phyloP scores from a whole-genome alignment of 2,329 filamentous ascomycete genomes.

The Calonectria montana region DNA sequence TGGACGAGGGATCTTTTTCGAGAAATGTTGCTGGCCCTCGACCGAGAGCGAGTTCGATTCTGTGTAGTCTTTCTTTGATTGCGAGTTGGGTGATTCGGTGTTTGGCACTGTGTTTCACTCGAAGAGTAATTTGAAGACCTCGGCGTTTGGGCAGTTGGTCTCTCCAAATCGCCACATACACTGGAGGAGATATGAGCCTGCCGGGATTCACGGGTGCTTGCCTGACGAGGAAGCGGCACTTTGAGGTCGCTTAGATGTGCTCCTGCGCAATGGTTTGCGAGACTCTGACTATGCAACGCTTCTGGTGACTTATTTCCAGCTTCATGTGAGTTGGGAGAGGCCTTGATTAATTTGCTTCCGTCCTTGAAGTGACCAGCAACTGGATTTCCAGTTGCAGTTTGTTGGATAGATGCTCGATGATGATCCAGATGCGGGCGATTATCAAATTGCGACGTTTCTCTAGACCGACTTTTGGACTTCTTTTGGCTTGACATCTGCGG shows the following conservation, averaged over 20 bases:
- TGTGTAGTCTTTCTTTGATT: constrained; percentile 4
- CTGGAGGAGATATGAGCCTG: constrained; percentile 33
- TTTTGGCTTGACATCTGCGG: not conserved
- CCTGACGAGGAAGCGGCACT: constrained; percentile 18
- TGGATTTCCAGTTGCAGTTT: not conserved
- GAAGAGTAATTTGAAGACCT: not conserved
- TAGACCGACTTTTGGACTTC: not conserved
- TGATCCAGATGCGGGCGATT: not conserved
- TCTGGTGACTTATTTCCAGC: not conserved
- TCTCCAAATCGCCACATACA: constrained; percentile 48
- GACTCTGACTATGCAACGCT: not conserved
- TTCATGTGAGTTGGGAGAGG: not conserved
- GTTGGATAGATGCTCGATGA: not conserved
- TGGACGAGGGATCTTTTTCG: constrained; percentile 39
- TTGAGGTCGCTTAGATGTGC: not conserved
- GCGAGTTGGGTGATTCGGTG: constrained; percentile 7
- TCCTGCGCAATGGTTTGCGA: not conserved
- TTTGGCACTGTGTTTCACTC: constrained; percentile 5
- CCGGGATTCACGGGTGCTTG: not conserved
- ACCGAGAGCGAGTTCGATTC: constrained; percentile 36
- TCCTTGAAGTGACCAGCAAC: not conserved
- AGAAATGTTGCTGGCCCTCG: constrained; percentile 49
- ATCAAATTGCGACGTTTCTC: not conserved
- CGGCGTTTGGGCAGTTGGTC: constrained; percentile 39
- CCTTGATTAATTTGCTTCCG: not conserved